phyloP scores from a whole-genome alignment of 306 rosid species.

The Quercus agrifolia region DNA sequence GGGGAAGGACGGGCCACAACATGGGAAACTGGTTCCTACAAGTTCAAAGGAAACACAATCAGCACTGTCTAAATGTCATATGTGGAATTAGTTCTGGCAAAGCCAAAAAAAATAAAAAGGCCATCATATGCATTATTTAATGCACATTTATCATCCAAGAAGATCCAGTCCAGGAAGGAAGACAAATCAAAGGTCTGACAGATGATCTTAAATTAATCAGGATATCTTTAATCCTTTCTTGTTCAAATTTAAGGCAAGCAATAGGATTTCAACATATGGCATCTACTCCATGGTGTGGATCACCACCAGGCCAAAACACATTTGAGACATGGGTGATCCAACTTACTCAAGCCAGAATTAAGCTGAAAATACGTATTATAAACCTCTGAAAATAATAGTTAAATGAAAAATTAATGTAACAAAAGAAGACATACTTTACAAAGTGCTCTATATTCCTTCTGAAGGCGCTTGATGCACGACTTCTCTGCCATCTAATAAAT shows the following conservation, averaged over 20 bases:
- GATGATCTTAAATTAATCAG: background rate
- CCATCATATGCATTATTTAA: background rate
- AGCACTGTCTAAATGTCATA: conserved; percentile 17
- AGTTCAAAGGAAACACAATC: conserved; percentile 18
- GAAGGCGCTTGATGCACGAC: conserved; percentile 90
- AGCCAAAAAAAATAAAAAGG: background rate
- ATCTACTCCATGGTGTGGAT: background rate
- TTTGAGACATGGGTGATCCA: background rate
- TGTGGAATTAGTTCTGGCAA: background rate
- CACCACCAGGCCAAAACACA: background rate
- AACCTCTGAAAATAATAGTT: background rate
- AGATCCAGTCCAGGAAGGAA: background rate
- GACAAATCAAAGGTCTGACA: background rate
- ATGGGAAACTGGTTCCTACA: conserved; percentile 98
- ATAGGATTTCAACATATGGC: background rate
- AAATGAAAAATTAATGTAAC: conserved; percentile 3
- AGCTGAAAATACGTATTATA: background rate
- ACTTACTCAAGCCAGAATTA: background rate
- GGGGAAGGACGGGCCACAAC: conserved; percentile 92
- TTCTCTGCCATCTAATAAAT: conserved; percentile 80
- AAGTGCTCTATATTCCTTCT: conserved; percentile 97
- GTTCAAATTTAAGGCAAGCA: background rate
- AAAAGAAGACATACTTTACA: conserved; percentile 65
- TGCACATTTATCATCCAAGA: background rate
- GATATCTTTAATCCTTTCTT: background rate